These are phyloP conservation scores for Coemansia sp. DNA, from an alignment of 192 early-diverging fungal species.

Conservation along the genomic window DNA sequence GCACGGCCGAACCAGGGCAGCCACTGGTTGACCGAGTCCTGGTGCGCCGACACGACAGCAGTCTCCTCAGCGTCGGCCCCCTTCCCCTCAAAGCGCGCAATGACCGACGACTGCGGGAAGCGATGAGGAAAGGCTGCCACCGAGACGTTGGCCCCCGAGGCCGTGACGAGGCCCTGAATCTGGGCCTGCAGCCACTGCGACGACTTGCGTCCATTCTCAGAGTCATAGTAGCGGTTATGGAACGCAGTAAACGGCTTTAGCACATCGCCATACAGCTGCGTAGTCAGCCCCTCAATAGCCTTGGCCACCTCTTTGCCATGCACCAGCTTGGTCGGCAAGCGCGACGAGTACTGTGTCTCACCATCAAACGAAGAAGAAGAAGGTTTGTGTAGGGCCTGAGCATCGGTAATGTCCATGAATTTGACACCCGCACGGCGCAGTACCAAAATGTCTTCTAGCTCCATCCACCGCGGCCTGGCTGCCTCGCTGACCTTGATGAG, in stretches of 20 bases:
- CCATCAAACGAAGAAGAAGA: not conserved
- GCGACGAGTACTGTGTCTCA: slow-evolving; percentile 10
- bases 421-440: slow-evolving; percentile 69
- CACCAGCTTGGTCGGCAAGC: slow-evolving; percentile 59
- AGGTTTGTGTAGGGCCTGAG: slow-evolving; percentile 52
- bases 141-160: slow-evolving; percentile 58
- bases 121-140: slow-evolving; percentile 78
- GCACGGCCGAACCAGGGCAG: slow-evolving; percentile 76
- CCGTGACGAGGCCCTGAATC: slow-evolving; percentile 56
- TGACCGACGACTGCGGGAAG: slow-evolving; percentile 85
- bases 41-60: slow-evolving; percentile 89
- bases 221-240: slow-evolving; percentile 90
- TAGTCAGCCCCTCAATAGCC: slow-evolving; percentile 67
- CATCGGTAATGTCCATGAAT: slow-evolving; percentile 92
- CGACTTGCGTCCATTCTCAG: slow-evolving; percentile 66
- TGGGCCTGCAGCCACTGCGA: slow-evolving; percentile 72
- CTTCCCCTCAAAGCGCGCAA: slow-evolving; percentile 77
- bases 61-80: slow-evolving; percentile 58
- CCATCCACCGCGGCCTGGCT: slow-evolving; percentile 63
- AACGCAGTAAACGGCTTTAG: slow-evolving; percentile 82
- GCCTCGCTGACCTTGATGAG: slow-evolving; percentile 64
- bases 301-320: slow-evolving; percentile 66
- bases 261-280: slow-evolving; percentile 67
- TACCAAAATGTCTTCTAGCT: slow-evolving; percentile 63
- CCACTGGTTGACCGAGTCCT: slow-evolving; percentile 88